Base-by-base conservation (phyloP, 2,329 filamentous ascomycete species). In the Ophiostoma sp. region DNA sequence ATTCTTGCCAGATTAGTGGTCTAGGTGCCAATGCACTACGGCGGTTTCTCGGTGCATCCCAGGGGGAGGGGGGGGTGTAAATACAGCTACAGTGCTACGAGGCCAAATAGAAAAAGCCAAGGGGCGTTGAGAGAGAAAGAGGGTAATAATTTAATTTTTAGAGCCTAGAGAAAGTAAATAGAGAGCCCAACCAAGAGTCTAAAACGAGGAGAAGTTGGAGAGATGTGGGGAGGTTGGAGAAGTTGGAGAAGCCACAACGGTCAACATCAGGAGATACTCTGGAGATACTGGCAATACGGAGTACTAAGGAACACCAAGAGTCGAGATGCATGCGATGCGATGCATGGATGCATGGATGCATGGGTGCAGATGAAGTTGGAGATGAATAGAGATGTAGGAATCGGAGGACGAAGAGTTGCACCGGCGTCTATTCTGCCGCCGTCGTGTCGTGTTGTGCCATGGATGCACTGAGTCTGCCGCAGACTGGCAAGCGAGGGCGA, bases 21-120 rank as follows among this genome's bases (percentile, higher is more conserved):
- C 35, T 39, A 17, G 15, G 33, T 31, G 65, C 65, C 65, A 67
- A 48, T 67, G n/a, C 65, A 48, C 65, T 48, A 67, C 65, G 65
- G 65, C 65, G 65, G 65, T 67, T 67, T 67, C 65, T 67, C 65
- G 65, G 65, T 44, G 65, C 65, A 67, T 23, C n/a, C n/a, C 35
- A 23, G 13, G 23, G n/a, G 35, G 35, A 17, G 64, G 35, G 35
- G 33, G 33, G 31, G 33, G 54, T 35, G 31, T 20, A 20, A 3
- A 64, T 23, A 23, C 33, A 15, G 35, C n/a, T 35, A 31, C 20
- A 65, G 62, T 65, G 33, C 17, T 41, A 39, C 62, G 20, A 65
- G 33, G 20, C 36, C 13, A 65, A 65, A 41, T 39, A 39, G 35
- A 65, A 65, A 65, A 65, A 65, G 35, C 35, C 31, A n/a, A 35